Conservation (phyloP, 305 asterid genomes). For the Caryopteris hybrid region DNA sequence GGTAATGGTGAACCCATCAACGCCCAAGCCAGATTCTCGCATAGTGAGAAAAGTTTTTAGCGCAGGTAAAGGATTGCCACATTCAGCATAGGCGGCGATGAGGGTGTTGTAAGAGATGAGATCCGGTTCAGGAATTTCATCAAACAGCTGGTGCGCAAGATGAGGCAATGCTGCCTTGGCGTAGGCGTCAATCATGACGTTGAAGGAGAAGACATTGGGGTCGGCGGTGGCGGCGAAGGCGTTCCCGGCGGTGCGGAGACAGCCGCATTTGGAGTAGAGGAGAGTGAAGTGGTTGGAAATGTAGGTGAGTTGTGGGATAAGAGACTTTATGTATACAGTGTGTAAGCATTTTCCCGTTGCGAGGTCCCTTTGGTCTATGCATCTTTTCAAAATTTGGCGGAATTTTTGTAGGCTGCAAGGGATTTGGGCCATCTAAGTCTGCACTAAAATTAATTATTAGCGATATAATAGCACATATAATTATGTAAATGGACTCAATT, state of each 20-base stretch:
- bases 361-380: constrained; percentile 51
- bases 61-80: constrained; percentile 37
- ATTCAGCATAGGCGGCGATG: constrained; percentile 70
- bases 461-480: no score
- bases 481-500: no score
- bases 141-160: constrained; percentile 65
- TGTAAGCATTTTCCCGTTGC: constrained; percentile 57
- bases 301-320: constrained; percentile 48
- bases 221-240: constrained; percentile 40
- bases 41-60: constrained; percentile 33
- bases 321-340: constrained; percentile 46
- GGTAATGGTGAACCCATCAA: constrained; percentile 71
- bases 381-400: constrained; percentile 50
- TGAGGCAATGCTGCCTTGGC: constrained; percentile 45
- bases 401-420: constrained; percentile 28
- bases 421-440: constrained; percentile 42
- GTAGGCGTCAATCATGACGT: constrained; percentile 54
- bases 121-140: constrained; percentile 70
- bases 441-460: no score
- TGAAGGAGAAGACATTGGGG: constrained; percentile 76
- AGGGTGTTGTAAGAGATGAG: constrained; percentile 72
- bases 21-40: constrained; percentile 30
- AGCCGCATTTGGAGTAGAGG: constrained; percentile 73
- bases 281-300: constrained; percentile 78
- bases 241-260: constrained; percentile 44